Base-by-base conservation (phyloP, 371 early-diverging fungal species). In the Apophysomyces trapeziformis region DNA sequence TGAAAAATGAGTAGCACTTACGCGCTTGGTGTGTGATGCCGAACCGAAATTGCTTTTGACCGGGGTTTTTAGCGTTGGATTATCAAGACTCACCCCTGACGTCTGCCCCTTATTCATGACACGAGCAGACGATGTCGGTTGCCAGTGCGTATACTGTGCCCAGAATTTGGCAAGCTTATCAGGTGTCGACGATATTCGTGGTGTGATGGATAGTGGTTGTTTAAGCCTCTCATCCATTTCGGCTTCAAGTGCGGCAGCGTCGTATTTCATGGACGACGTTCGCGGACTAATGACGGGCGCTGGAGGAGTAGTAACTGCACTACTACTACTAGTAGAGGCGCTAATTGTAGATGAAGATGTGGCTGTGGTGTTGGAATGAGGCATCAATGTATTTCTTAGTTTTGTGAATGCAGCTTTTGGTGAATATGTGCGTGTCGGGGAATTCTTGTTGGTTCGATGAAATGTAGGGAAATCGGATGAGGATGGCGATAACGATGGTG, bases 61-160 rank as follows among this genome's bases (percentile, higher is more conserved):
- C 16, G 54, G 54, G 16, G 54, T 50, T 50, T 21, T 50, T 50
- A 50, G 54, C 18, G 54, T 50, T 26, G 35, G 16, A 16, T 21
- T 50, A 26, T 50, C 54, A 21, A 26, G 54, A 26, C 18, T 26
- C 54, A 11, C 54, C 54, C 54, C 54, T 50, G 54, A 50, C 21
- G 54, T 5, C 11, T 50, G 54, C 54, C 54, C 54, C 54, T 50
- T 50, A 50, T 50, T 50, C 54, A 50, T 50, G 54, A 26, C 54
- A 50, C 54, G 54, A 50, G 54, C 54, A 50, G 54, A 50, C 16
- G 54, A 50, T 7, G 66, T 43, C 54, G 7, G 67, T 63, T 67
- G 82, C 82, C 58, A 80, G 66, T 61, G 69, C 45, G 66, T 69
- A 73, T 61, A 81, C 61, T 69, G 72, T 65, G 68, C 80, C 85